Percentiles rank a stretch among this genome's conserved stretches.
These are phyloP conservation scores for Nannochloropsis gaditana DNA, from an alignment of 108 stramenopile species.

Conservation along the genomic window DNA sequence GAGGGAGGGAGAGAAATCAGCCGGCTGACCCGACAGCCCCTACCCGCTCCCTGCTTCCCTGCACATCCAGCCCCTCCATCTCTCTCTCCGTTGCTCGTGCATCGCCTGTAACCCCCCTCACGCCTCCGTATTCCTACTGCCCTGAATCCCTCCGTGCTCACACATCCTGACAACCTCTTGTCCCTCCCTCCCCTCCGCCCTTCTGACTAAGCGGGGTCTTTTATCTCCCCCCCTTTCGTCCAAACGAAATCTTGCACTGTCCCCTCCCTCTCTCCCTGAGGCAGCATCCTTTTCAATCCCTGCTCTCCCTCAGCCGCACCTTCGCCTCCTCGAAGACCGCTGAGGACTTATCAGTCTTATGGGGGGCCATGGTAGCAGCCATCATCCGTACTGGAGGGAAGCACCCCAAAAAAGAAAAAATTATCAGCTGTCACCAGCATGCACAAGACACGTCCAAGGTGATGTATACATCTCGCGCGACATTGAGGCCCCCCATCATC, in stretches of 20 bases:
- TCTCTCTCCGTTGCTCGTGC: not conserved
- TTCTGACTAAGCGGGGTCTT: slow-evolving; percentile 62
- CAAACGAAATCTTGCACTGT: not conserved
- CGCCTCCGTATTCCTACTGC: slow-evolving; percentile 89
- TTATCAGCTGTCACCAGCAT: not conserved
- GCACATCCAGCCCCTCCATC: not conserved
- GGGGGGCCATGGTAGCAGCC: not conserved
- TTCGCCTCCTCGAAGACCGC: not conserved
- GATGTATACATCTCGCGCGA: no score
- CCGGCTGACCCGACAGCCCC: slow-evolving; percentile 59
- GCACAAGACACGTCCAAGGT: no score
- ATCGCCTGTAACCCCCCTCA: not conserved
- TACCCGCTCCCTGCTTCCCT: not conserved
- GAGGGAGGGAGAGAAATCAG: slow-evolving; percentile 37
- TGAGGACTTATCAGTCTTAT: slow-evolving; percentile 13
- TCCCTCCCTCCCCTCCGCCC: slow-evolving; percentile 21
- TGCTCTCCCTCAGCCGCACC: not conserved
- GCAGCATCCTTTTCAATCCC: not conserved
- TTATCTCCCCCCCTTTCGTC: no score
- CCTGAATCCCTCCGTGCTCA: slow-evolving; percentile 95
- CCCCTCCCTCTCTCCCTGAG: not conserved
- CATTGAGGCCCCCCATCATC: no score
- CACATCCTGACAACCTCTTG: not conserved
- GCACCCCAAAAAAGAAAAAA: not conserved
- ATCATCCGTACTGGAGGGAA: not conserved